Conservation (phyloP, 306 rosid genomes). For the Pachyrhizus erosus region DNA sequence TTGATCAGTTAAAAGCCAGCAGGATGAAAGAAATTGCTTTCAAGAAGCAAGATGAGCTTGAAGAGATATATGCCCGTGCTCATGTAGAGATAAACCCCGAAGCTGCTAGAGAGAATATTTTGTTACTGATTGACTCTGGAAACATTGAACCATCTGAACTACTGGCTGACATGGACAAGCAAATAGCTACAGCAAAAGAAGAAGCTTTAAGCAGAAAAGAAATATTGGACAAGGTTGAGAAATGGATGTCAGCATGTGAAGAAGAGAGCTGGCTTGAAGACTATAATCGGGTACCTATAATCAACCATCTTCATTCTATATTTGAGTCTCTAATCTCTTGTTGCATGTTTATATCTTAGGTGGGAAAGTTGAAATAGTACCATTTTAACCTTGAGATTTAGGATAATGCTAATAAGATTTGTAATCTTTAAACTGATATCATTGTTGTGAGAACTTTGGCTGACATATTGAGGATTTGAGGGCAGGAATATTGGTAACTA, state of each 20-base stretch:
- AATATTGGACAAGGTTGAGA: conserved; percentile 92
- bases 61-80: conserved; percentile 75
- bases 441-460: background rate
- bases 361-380: conserved; percentile 17
- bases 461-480: background rate
- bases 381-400: background rate
- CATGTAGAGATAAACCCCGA: conserved; percentile 84
- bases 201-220: conserved; percentile 91
- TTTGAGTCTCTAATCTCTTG: background rate
- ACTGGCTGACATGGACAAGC: conserved; percentile 88
- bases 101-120: conserved; percentile 75
- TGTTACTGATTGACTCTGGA: conserved; percentile 80
- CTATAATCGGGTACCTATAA: conserved; percentile 77
- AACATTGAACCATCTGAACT: conserved; percentile 79
- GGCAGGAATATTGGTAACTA: background rate
- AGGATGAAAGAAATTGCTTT: conserved; percentile 97
- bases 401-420: background rate
- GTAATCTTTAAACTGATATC: background rate
- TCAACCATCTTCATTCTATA: background rate
- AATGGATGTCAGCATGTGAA: conserved; percentile 98
- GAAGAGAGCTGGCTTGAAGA: conserved; percentile 99
- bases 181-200: conserved; percentile 78
- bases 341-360: background rate
- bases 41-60: conserved; percentile 91
- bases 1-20: conserved; percentile 88